Percentiles rank a stretch among this genome's conserved stretches.
Conservation (phyloP, 116 monocot species). For the Cymodocea nodosa region DNA sequence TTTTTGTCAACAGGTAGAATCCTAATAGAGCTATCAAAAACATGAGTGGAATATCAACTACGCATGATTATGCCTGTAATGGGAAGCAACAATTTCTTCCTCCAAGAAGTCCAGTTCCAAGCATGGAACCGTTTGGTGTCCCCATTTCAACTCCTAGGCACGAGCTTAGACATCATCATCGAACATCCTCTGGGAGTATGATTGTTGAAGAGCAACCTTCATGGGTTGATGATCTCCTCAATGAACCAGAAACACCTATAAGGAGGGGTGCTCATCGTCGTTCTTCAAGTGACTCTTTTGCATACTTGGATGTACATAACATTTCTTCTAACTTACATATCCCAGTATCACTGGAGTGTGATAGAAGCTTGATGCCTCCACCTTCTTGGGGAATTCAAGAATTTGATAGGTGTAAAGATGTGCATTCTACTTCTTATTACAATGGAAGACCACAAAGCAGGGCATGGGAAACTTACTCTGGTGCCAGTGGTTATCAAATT, state of each 20-base stretch:
- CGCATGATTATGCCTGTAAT: slow-evolving; percentile 17
- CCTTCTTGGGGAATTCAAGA: slow-evolving; percentile 35
- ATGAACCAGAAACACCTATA: slow-evolving; percentile 75
- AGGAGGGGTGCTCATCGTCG: slow-evolving; percentile 54
- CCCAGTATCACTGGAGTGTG: slow-evolving; percentile 14
- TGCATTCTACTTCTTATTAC: slow-evolving; percentile 14
- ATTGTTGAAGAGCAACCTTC: slow-evolving; percentile 87
- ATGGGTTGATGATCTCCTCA: slow-evolving; percentile 89
- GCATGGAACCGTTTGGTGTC: slow-evolving; percentile 1
- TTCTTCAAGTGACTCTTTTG: slow-evolving; percentile 83
- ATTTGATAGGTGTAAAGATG: slow-evolving; percentile 18
- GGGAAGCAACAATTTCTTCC: slow-evolving; percentile 54
- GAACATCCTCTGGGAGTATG: slow-evolving; percentile 83
- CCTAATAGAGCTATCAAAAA: slow-evolving; percentile 25
- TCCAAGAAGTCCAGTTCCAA: no score
- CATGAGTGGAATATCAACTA: slow-evolving; percentile 18
- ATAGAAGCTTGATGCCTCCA: neutral
- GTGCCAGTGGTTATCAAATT: slow-evolving; percentile 9
- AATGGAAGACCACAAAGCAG: slow-evolving; percentile 18
- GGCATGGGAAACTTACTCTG: slow-evolving; percentile 19
- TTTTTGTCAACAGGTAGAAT: neutral
- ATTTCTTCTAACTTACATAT: slow-evolving; percentile 23
- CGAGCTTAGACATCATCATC: slow-evolving; percentile 44
- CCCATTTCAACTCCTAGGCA: slow-evolving; percentile 22
- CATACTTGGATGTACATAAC: slow-evolving; percentile 32